Evolutionary conservation across 768 basidiomycete species (phyloP).

Genomic region (Cystobasidium tubakii): DNA sequence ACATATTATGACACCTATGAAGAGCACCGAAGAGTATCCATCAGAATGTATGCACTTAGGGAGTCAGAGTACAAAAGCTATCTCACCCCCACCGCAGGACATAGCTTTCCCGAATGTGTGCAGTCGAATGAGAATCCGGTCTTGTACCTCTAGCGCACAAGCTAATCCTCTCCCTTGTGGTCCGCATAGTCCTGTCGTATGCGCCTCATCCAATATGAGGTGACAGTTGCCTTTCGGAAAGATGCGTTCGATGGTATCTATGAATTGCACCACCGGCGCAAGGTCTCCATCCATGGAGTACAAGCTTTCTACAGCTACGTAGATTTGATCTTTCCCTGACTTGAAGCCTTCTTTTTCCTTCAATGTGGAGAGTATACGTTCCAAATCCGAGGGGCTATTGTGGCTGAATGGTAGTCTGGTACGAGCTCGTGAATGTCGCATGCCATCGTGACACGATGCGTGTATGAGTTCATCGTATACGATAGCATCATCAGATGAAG

Average conservation of each 20-base stretch:
- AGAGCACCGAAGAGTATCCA: too few relatives aligned
- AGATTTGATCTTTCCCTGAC: constrained; percentile 53
- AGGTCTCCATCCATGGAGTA: constrained; percentile 97
- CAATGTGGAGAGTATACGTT: constrained; percentile 50
- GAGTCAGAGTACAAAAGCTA: not conserved
- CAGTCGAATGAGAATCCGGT: constrained; percentile 65
- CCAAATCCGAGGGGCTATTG: constrained; percentile 58
- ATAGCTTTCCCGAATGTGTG: constrained; percentile 93
- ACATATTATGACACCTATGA: constrained; percentile 68
- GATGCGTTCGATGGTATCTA: constrained; percentile 59
- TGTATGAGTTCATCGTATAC: constrained; percentile 83
- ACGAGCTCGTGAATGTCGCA: constrained; percentile 57
- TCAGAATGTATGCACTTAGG: not conserved
- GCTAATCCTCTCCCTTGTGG: constrained; percentile 69
- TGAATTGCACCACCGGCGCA: constrained; percentile 60
- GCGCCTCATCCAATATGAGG: constrained; percentile 80
- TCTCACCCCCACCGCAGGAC: constrained; percentile 73
- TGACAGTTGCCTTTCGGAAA: constrained; percentile 64
- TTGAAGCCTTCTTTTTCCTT: constrained; percentile 48
- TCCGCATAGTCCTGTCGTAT: constrained; percentile 85
- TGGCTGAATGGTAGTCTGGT: constrained; percentile 61
- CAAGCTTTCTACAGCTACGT: constrained; percentile 78
- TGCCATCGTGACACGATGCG: constrained; percentile 74
- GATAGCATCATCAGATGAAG: constrained; percentile 68
- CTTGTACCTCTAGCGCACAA: constrained; percentile 62